Evolutionary conservation across 2,329 filamentous ascomycete genomes (phyloP), one percentile per base, ranked within the genome.

Genomic region (Metarhizium sp.): DNA sequence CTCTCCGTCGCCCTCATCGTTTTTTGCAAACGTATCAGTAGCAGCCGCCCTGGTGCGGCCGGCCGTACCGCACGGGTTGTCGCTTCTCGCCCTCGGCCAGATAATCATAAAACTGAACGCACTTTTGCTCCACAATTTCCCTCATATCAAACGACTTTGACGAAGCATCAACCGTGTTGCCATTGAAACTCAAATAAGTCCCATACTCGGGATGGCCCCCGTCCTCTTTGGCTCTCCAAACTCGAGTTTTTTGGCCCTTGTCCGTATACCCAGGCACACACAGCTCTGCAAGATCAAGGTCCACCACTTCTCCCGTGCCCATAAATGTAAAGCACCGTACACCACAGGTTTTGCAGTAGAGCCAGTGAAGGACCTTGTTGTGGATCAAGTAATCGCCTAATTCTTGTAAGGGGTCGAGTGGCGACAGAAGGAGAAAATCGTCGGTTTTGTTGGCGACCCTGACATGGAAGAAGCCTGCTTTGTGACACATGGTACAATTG

Each of bases 401-500:
- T 11, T 71, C 71, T 0, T 59, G 53, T 20, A 71, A 58, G 6
- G 69, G 71, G 51, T 71, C 62, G 1, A 66, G 52, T 0, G 77
- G 76, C 2, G 70, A 71, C 2, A 77, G 66, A 10, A 80, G 69
- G 7, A 74, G 61, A 61, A 79, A 80, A 62, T 79, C 75, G 16
- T 72, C 69, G 18, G 63, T 60, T 13, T 58, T 43, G 36, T 57
- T 58, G 47, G 59, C 63, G 10, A 72, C 66, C 11, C 76, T 73
- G 48, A 74, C 62, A 61, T 79, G 76, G 58, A 78, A 73, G 56
- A 74, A 68, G 14, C 70, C 71, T 58, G 73, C 68, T 59, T 79
- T 79, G 51, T 77, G 73, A 62, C 76, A 79, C 11, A 73, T 70
- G 11, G 65, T 73, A 63, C 76, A 79, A 58, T 79, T 79, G 68